A percentile compares a stretch with the other conserved stretches of the same genome.
phyloP scores from a whole-genome alignment of 2,329 filamentous ascomycete species.

The Colletotrichum sp. region DNA sequence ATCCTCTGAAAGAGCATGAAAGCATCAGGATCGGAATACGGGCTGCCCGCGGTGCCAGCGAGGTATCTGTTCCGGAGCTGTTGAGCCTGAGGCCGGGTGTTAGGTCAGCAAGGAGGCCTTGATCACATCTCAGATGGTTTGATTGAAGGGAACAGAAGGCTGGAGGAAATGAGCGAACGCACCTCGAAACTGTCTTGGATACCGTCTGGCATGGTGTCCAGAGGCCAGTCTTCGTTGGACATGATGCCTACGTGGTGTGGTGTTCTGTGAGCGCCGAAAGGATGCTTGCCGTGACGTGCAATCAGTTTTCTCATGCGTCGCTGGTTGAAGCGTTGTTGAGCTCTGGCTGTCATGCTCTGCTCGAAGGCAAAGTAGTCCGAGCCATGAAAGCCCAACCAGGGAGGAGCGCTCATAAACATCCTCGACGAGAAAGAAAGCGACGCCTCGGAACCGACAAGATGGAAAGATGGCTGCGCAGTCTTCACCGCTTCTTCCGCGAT shows the following conservation, averaged over 20 bases:
- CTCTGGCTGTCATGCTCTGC: slow-evolving; percentile 2
- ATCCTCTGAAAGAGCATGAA: slow-evolving; percentile 6
- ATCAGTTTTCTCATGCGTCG: slow-evolving; percentile 9
- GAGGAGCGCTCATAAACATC: slow-evolving; percentile 21
- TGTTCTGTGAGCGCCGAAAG: neutral
- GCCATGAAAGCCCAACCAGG: slow-evolving; percentile 13
- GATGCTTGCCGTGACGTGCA: slow-evolving; percentile 5
- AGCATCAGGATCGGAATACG: slow-evolving; percentile 13
- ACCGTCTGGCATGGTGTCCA: neutral
- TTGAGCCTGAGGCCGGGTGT: slow-evolving; percentile 4
- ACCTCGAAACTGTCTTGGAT: slow-evolving; percentile 23
- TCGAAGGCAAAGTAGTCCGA: slow-evolving; percentile 19
- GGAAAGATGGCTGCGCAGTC: neutral
- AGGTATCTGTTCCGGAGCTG: slow-evolving; percentile 23
- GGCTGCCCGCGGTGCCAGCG: slow-evolving; percentile 21
- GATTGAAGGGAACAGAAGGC: neutral
- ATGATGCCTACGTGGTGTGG: slow-evolving; percentile 1
- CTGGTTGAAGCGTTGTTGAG: slow-evolving; percentile 3
- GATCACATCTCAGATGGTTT: slow-evolving; percentile 14
- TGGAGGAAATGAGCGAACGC: neutral
- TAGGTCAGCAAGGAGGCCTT: neutral
- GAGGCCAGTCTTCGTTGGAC: slow-evolving; percentile 5
- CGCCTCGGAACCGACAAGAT: neutral
- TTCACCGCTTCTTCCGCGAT: slow-evolving; percentile 9
- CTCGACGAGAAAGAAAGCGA: neutral